phyloP scores from a whole-genome alignment of 2,329 filamentous ascomycete species.

The Nemania serpens region DNA sequence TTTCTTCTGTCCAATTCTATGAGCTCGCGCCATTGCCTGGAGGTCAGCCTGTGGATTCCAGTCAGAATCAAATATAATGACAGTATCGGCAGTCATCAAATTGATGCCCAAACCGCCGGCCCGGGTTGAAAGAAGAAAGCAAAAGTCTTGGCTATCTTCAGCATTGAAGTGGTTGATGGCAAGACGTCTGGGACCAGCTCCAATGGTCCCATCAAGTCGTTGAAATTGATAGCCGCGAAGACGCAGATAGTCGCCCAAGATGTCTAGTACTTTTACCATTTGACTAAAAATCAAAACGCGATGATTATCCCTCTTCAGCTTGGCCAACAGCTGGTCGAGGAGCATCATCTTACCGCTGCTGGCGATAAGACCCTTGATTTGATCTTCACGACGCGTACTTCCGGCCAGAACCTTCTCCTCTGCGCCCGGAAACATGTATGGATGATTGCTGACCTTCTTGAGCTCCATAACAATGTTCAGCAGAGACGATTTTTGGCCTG shows the following conservation, averaged over 20 bases:
- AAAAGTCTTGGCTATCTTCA: conserved; percentile 94
- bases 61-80: conserved; percentile 96
- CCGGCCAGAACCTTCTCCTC: conserved; percentile 87
- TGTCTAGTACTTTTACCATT: conserved; percentile 99
- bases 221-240: conserved; percentile 95
- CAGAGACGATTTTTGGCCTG: conserved; percentile 90
- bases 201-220: conserved; percentile 91
- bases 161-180: conserved; percentile 99
- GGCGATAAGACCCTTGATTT: conserved; percentile 89
- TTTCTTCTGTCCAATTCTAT: conserved; percentile 95
- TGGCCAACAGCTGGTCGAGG: conserved; percentile 90
- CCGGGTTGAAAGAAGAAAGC: conserved; percentile 91
- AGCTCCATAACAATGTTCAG: conserved; percentile 99
- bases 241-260: conserved; percentile 91
- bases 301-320: conserved; percentile 91
- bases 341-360: conserved; percentile 99
- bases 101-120: conserved; percentile 99
- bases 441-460: conserved; percentile 98
- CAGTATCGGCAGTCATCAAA: conserved; percentile 96
- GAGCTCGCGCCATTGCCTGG: conserved; percentile 97
- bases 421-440: conserved; percentile 94
- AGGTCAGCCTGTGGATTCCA: conserved; percentile 99
- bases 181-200: conserved; percentile 82
- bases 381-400: conserved; percentile 81
- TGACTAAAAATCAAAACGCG: conserved; percentile 98